Evolutionary conservation across 148 eudicot species (phyloP).

Genomic region (Vaccinium macrocarpon): DNA sequence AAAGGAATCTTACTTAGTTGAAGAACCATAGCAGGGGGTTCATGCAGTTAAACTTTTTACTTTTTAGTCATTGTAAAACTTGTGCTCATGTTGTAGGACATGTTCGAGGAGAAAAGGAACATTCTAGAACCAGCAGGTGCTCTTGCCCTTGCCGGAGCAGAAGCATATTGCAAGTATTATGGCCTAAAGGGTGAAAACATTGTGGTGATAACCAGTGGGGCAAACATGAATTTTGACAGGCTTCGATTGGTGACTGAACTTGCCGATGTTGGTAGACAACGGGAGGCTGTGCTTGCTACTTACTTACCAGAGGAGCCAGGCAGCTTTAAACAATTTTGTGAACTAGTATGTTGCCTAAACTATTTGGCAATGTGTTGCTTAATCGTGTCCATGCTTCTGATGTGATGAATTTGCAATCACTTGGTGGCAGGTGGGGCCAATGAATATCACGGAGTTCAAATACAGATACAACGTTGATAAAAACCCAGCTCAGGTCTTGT

Average conservation of each 20-base stretch:
- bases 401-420: conserved; percentile 4
- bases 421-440: conserved; percentile 77
- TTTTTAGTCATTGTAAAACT: not conserved
- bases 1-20: not conserved
- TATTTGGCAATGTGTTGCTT: conserved; percentile 1
- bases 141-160: conserved; percentile 99
- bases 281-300: conserved; percentile 96
- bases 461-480: conserved; percentile 62
- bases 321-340: conserved; percentile 69
- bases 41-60: not conserved
- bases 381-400: not conserved
- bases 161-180: conserved; percentile 93
- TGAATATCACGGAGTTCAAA: conserved; percentile 94
- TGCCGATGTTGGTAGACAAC: conserved; percentile 95
- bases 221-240: conserved; percentile 97
- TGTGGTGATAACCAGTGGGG: conserved; percentile 88
- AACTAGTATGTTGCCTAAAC: conserved; percentile 47
- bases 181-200: conserved; percentile 77
- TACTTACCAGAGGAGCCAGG: conserved; percentile 86
- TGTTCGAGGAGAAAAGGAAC: conserved; percentile 98
- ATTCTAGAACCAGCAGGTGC: conserved; percentile 99
- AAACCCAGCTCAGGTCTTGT: conserved; percentile 69
- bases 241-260: conserved; percentile 94
- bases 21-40: not conserved
- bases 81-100: conserved; percentile 51